phyloP scores from a whole-genome alignment of 345 rosid genomes.

The Corchorus olitorius region DNA sequence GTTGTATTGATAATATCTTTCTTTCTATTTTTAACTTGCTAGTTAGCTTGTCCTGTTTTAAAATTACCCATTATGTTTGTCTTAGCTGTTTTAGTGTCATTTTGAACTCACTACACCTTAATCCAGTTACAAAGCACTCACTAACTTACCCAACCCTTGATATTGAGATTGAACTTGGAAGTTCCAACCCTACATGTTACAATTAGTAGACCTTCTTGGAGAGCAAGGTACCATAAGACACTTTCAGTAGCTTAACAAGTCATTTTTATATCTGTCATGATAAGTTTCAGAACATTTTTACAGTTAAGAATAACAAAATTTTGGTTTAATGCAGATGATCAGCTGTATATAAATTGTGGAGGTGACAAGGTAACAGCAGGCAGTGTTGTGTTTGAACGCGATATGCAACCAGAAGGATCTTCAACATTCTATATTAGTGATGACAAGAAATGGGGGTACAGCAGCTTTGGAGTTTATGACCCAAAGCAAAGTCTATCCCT shows the following conservation, averaged over 20 bases:
- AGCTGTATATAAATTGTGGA: constrained; percentile 16
- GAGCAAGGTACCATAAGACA: background rate
- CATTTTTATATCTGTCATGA: background rate
- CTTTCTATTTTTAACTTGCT: background rate
- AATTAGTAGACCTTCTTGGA: too few relatives aligned
- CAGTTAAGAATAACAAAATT: background rate
- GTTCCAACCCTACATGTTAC: background rate
- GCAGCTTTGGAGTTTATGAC: constrained; percentile 16
- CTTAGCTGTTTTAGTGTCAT: background rate
- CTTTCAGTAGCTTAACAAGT: background rate
- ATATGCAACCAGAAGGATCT: constrained; percentile 8
- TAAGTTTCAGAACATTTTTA: background rate
- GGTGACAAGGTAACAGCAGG: constrained; percentile 12
- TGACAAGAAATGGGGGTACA: constrained; percentile 17
- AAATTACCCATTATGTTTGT: background rate
- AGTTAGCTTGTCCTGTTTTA: background rate
- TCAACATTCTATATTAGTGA: constrained; percentile 16
- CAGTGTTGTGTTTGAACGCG: background rate
- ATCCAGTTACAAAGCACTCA: background rate
- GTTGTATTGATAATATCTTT: background rate
- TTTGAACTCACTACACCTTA: background rate
- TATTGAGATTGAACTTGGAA: background rate
- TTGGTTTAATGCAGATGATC: background rate
- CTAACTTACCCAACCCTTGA: background rate
- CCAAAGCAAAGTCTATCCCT: background rate